phyloP scores from a whole-genome alignment of 495 filamentous ascomycete species.

The Penicillium desertorum region DNA sequence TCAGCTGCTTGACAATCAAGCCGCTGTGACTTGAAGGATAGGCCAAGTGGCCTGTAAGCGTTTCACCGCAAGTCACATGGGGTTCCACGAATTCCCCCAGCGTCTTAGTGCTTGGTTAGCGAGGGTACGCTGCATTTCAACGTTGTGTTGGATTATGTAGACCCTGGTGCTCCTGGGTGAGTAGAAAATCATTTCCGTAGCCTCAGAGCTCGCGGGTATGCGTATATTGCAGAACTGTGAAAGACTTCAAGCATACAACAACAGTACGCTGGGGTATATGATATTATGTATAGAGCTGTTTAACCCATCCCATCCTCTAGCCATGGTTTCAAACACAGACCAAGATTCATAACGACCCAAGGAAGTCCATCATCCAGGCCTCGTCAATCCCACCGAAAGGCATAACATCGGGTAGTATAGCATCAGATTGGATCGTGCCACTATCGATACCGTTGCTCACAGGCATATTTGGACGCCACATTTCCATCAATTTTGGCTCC shows the following conservation, averaged over 20 bases:
- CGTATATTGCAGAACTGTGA: not conserved
- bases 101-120: not conserved
- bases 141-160: not conserved
- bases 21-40: not conserved
- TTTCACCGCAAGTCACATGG: not conserved
- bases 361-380: conserved; percentile 29
- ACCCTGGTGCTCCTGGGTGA: not conserved
- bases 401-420: conserved; percentile 13
- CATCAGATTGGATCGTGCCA: conserved; percentile 10
- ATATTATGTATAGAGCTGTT: not conserved
- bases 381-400: conserved; percentile 25
- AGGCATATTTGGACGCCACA: conserved; percentile 22
- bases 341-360: conserved; percentile 21
- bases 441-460: conserved; percentile 4
- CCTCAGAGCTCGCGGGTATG: not conserved
- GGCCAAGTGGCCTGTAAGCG: not conserved
- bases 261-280: not conserved
- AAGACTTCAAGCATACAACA: not conserved
- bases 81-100: not conserved
- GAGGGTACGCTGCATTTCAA: not conserved
- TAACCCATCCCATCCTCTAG: not conserved
- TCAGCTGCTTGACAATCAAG: not conserved
- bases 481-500: conserved; percentile 31
- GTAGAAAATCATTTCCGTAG: not conserved
- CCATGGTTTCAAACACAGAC: not conserved